phyloP scores from a whole-genome alignment of 371 early-diverging fungal genomes.

The Mortierella sp. region DNA sequence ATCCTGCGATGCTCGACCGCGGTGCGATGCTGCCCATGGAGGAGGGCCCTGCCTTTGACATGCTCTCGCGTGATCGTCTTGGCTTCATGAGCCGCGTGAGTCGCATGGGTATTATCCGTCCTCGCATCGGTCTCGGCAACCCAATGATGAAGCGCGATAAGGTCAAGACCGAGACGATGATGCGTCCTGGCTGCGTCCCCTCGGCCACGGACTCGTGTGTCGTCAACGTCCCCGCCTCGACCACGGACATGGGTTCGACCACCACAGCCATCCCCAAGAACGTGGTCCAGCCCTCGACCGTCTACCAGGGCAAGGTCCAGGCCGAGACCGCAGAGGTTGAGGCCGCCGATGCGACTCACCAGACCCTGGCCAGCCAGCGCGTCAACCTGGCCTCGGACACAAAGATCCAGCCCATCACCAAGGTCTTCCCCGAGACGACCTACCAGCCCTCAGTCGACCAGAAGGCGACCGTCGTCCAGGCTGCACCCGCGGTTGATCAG shows the following conservation, averaged over 20 bases:
- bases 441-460: slow-evolving; percentile 39
- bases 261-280: slow-evolving; percentile 27
- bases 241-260: slow-evolving; percentile 39
- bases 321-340: slow-evolving; percentile 21
- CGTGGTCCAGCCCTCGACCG: slow-evolving; percentile 30
- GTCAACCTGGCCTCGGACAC: slow-evolving; percentile 41
- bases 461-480: slow-evolving; percentile 41
- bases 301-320: slow-evolving; percentile 42
- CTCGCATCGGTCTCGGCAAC: neutral
- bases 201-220: slow-evolving; percentile 24
- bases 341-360: slow-evolving; percentile 26
- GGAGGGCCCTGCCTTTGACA: neutral
- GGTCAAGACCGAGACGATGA: neutral
- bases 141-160: slow-evolving; percentile 11
- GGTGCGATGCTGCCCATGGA: too few species aligned
- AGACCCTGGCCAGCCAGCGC: neutral
- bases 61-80: neutral
- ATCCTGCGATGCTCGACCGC: too few species aligned
- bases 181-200: slow-evolving; percentile 27
- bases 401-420: slow-evolving; percentile 33
- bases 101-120: neutral
- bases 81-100: neutral
- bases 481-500: slow-evolving; percentile 5
- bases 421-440: slow-evolving; percentile 32
- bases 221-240: slow-evolving; percentile 9